Base-by-base conservation (phyloP, 345 rosid genomes). In the Crucihimalaya himalaica region DNA sequence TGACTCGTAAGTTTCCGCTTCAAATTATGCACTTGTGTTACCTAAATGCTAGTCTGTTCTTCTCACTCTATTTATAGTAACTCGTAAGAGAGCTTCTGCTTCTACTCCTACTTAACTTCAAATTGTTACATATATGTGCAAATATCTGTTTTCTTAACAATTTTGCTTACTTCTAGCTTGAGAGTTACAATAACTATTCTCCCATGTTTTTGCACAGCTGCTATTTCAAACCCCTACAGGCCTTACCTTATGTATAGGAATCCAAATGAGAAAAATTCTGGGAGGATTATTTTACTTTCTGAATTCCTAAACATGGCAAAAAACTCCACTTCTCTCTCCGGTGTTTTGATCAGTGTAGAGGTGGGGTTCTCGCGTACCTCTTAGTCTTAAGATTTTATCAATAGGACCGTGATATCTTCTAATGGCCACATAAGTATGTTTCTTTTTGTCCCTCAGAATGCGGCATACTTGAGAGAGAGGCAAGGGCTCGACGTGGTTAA, bases 261-360 rank as follows among this genome's bases (percentile, higher is more conserved):
- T 79, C 96, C 96, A 0, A 78, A 56, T n/a, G 65, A 50, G 79
- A 78, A 0, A 82, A 76, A 43, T 63, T 79, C 66, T 15, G 96
- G 96, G 60, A 79, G 48, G 0, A 80, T 88, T 37, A 23, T 86
- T 8, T 72, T 75, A 0, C 75, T 93, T 75, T 74, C 83, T 19
- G 88, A 86, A 14, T 93, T 93, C 75, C 75, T 93, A 68, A 75
- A 37, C 42, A 14, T 89, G 86, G 85, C 93, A 35, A 87, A 74
- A 35, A 86, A 77, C 15, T 27, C 85, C 13, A 80, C 61, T 77
- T 81, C 97, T 52, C 81, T 93, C 58, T 71, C 83, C 1, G 88
- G 96, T 39, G 82, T 89, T 76, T 80, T 89, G 80, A 85, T 93
- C 70, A 70, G 80, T 78, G 83, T 93, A 68, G 97, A 91, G 97